These are phyloP conservation scores for Oryza rufipogon DNA, from an alignment of 176 grass and related monocot genomes.

Conservation along the genomic window DNA sequence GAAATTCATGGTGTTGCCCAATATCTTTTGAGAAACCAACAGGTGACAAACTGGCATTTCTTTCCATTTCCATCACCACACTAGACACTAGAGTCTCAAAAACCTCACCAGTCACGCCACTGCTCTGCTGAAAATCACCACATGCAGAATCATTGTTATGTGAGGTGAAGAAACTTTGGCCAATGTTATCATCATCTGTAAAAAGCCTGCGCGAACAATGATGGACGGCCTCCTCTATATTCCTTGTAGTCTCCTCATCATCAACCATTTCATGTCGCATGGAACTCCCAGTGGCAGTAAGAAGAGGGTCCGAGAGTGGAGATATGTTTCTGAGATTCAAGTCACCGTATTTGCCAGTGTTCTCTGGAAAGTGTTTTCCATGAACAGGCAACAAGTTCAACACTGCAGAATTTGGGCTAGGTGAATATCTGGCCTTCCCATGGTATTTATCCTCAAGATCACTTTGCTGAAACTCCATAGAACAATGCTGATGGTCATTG, in stretches of 20 bases:
- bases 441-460: slow-evolving; percentile 30
- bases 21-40: slow-evolving; percentile 54
- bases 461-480: slow-evolving; percentile 34
- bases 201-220: slow-evolving; percentile 55
- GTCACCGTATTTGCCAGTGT: slow-evolving; percentile 13
- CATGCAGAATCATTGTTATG: slow-evolving; percentile 34
- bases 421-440: slow-evolving; percentile 36
- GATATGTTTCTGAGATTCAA: slow-evolving; percentile 31
- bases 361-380: slow-evolving; percentile 40
- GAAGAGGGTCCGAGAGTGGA: slow-evolving; percentile 25
- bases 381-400: slow-evolving; percentile 49
- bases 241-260: slow-evolving; percentile 46
- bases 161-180: slow-evolving; percentile 38
- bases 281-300: slow-evolving; percentile 27
- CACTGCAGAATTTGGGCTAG: slow-evolving; percentile 48
- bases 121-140: slow-evolving; percentile 39
- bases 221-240: slow-evolving; percentile 44
- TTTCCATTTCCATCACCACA: slow-evolving; percentile 43
- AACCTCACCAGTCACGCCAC: slow-evolving; percentile 28
- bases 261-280: slow-evolving; percentile 37
- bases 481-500: slow-evolving; percentile 45
- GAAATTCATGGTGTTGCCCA: slow-evolving; percentile 35
- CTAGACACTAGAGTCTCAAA: slow-evolving; percentile 31
- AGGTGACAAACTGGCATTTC: slow-evolving; percentile 44
- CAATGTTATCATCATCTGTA: slow-evolving; percentile 42